These are phyloP conservation scores for Nymphaea colorata DNA, from an alignment of 164 flowering plant genomes.

Conservation along the genomic window DNA sequence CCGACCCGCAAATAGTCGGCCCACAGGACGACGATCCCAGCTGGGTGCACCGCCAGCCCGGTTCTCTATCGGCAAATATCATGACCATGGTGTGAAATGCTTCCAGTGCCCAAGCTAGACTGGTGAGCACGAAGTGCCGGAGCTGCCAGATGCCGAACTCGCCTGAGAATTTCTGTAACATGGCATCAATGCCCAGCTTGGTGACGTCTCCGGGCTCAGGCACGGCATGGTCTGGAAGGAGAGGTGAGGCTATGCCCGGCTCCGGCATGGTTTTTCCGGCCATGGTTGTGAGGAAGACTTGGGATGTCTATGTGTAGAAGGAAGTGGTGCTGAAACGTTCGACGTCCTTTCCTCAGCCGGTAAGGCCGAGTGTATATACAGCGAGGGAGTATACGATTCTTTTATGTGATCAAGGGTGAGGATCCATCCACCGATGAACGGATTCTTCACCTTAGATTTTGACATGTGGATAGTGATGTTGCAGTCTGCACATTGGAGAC, in stretches of 20 bases:
- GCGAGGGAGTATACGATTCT: too few relatives aligned
- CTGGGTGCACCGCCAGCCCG: conserved; percentile 40
- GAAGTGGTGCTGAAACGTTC: too few relatives aligned
- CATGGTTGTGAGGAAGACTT: too few relatives aligned
- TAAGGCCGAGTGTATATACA: too few relatives aligned
- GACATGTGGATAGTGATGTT: too few relatives aligned
- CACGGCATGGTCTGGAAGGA: neutral
- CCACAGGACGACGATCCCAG: neutral
- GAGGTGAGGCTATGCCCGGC: neutral
- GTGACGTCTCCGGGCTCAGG: conserved; percentile 4
- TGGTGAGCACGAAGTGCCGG: conserved; percentile 64
- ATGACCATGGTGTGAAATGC: conserved; percentile 93
- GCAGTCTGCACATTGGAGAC: too few relatives aligned
- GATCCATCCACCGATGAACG: too few relatives aligned
- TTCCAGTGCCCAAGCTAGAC: conserved; percentile 83
- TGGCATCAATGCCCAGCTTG: conserved; percentile 61
- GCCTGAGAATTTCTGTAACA: conserved; percentile 60
- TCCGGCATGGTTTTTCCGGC: neutral
- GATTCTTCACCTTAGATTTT: too few relatives aligned
- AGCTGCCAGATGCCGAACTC: conserved; percentile 84
- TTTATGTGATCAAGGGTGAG: too few relatives aligned
- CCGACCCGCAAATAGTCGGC: conserved; percentile 35
- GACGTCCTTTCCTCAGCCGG: too few relatives aligned
- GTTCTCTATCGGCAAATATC: conserved; percentile 93
- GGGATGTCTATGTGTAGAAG: too few relatives aligned